Conservation (phyloP, 148 eudicot species). For the Rhododendron kiyosumense region DNA sequence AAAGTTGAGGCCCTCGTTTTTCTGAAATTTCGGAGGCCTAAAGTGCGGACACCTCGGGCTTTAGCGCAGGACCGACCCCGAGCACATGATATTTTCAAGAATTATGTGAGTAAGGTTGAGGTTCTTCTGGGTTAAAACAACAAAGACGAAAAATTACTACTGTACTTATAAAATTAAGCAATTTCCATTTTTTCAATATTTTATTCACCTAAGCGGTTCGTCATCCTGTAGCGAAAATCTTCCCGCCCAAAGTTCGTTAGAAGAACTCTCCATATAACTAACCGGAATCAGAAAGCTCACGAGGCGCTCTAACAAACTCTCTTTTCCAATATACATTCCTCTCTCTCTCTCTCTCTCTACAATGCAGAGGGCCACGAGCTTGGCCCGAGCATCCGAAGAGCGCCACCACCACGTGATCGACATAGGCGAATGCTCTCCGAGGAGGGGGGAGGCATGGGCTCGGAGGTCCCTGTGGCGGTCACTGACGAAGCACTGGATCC, state of each 20-base stretch:
- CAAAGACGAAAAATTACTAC: no score
- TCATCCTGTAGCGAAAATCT: neutral
- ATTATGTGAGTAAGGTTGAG: neutral
- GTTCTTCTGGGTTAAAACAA: no score
- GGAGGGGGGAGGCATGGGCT: neutral
- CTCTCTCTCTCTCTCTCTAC: neutral
- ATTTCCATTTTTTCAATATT: no score
- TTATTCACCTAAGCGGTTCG: neutral
- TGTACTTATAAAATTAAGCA: no score
- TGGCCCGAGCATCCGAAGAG: neutral
- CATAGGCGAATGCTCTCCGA: neutral
- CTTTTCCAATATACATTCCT: neutral
- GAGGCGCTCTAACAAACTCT: neutral
- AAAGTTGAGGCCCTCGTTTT: no score
- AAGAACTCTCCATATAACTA: neutral
- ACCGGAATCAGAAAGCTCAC: neutral
- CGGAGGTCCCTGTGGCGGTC: neutral
- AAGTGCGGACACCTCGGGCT: no score
- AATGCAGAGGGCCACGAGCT: conserved; percentile 16
- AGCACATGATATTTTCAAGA: no score
- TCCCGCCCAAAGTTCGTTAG: neutral
- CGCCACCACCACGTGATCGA: neutral
- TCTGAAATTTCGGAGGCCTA: no score
- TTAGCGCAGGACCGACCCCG: no score
- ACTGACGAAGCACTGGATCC: conserved; percentile 13